Evolutionary conservation across 139 green algal species (phyloP).

Genomic region (Micractinium sp.): DNA sequence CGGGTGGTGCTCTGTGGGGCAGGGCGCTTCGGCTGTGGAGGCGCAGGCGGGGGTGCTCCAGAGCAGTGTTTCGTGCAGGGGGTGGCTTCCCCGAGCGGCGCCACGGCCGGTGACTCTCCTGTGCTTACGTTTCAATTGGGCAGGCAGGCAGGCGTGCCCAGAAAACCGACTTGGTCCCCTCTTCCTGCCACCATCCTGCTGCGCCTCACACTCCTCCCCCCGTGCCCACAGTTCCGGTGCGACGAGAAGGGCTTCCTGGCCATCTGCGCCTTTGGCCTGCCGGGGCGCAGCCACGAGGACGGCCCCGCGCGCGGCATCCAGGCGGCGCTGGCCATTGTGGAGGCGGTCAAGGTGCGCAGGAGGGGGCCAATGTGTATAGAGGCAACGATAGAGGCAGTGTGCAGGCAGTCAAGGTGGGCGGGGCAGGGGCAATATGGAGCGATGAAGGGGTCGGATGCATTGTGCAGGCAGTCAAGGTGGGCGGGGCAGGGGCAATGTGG

Average conservation of each 20-base stretch:
- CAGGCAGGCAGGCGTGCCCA: too few relatives aligned
- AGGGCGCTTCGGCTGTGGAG: not conserved
- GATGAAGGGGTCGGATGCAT: not conserved
- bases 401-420: too few relatives aligned
- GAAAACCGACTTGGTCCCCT: too few relatives aligned
- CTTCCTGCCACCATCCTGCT: not conserved
- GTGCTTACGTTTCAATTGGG: too few relatives aligned
- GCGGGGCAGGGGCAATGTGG: not conserved
- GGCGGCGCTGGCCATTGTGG: conserved; percentile 51
- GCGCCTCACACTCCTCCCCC: not conserved
- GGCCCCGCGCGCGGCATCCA: conserved; percentile 62
- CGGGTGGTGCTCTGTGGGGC: not conserved
- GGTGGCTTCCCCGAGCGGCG: too few relatives aligned
- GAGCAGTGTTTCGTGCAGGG: not conserved
- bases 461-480: too few relatives aligned
- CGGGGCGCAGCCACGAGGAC: conserved; percentile 75
- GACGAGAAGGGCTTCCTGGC: conserved; percentile 91
- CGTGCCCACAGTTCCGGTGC: conserved; percentile 57
- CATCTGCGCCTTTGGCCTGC: conserved; percentile 86
- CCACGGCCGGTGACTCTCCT: too few relatives aligned
- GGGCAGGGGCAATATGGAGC: not conserved
- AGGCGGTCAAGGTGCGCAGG: conserved; percentile 15
- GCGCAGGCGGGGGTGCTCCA: too few relatives aligned
- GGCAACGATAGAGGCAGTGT: too few relatives aligned
- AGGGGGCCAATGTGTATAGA: too few relatives aligned